Evolutionary conservation across 2,329 filamentous ascomycete genomes (phyloP), one percentile per base, ranked within the genome.

Genomic region (Chaetomiaceae sp.): DNA sequence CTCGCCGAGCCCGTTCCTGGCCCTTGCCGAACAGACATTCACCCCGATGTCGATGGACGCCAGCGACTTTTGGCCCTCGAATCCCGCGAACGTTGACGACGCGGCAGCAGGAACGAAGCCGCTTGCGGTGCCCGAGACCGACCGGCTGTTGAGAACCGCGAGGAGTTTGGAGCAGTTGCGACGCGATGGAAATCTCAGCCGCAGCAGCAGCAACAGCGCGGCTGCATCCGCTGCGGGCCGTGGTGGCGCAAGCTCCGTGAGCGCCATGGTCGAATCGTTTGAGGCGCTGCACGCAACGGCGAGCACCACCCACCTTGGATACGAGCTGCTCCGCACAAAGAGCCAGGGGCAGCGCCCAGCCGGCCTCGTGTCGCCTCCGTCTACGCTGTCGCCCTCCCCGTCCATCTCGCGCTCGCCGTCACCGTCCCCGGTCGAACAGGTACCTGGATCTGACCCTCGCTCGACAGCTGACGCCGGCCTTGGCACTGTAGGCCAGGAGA

Each of bases 221-320:
- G 51, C 39, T 42, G 37, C 49, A 26, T 42, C 46, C 20, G 46
- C 45, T 17, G 49, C 29, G 29, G 29, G 29, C 29, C 29, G 29
- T 32, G 29, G 27, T 39, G 30, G 34, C 20, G 36, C 40, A 33
- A 51, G 48, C 19, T 48, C 51, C 44, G 56, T 62, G 51, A 55
- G 55, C 55, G 48, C 49, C 50, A 60, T 59, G 56, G 58, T 60
- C 59, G 61, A 64, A 58, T 65, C 63, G 45, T 55, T 64, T 45
- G 56, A 61, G 40, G 49, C 60, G 42, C 49, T 62, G 56, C 62
- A 56, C 47, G 57, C 62, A 42, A 57, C 58, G 40, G 52, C 47
- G 45, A 42, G 55, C 14, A 42, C 18, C 26, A 41, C 34, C 32
- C 59, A 48, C 8, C 22, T 42, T 50, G 60, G 60, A 60, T 60